Evolutionary conservation across 805 yeast genomes (phyloP).

Genomic region (Soucietia sequanensis): DNA sequence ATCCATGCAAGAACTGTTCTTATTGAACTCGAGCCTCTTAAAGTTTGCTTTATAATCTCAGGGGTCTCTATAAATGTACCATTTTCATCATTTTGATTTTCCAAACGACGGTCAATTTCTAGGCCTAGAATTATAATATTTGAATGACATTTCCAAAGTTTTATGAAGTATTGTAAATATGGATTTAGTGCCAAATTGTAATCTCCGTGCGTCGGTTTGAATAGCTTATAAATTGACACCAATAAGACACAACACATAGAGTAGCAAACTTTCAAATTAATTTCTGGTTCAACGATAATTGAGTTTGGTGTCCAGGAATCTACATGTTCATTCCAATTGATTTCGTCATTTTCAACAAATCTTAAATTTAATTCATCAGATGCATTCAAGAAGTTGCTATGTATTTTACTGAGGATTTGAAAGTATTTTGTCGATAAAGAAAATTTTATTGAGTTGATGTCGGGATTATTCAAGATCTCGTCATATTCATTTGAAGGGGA

Average conservation of each 20-base stretch:
- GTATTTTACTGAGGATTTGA: constrained; percentile 35
- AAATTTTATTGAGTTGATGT: constrained; percentile 31
- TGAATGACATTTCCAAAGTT: constrained; percentile 67
- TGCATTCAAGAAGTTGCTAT: constrained; percentile 32
- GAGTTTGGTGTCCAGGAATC: constrained; percentile 26
- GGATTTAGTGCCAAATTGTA: constrained; percentile 56
- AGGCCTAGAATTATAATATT: constrained; percentile 57
- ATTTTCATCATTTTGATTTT: constrained; percentile 15
- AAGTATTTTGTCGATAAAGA: constrained; percentile 35
- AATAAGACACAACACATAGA: constrained; percentile 31
- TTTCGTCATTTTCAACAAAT: constrained; percentile 38
- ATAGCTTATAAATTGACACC: constrained; percentile 31
- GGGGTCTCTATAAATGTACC: constrained; percentile 24
- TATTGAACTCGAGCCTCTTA: constrained; percentile 64
- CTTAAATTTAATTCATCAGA: constrained; percentile 43
- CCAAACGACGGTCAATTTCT: constrained; percentile 45
- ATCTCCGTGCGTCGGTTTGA: constrained; percentile 18
- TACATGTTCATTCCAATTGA: constrained; percentile 21
- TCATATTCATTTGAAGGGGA: no score
- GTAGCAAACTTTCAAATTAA: constrained; percentile 25
- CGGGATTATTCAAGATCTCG: constrained; percentile 5
- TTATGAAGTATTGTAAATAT: constrained; percentile 54
- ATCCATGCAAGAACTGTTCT: constrained; percentile 61
- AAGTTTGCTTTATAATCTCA: constrained; percentile 26
- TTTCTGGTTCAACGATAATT: constrained; percentile 14